phyloP scores from a whole-genome alignment of 164 flowering plant genomes.

The Tetracentron sinense region DNA sequence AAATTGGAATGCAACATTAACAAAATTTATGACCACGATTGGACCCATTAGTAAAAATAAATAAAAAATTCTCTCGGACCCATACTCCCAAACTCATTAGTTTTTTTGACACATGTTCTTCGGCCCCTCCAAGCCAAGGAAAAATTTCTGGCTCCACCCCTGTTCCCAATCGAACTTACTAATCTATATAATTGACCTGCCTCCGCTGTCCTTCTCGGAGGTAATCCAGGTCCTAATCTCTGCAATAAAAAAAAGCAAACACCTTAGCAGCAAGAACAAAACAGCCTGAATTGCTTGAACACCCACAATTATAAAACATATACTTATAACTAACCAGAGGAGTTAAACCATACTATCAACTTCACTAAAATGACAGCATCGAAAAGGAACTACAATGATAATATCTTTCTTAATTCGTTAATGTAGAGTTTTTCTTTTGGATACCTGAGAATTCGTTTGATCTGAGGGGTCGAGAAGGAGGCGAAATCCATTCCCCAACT shows the following conservation, averaged over 20 bases:
- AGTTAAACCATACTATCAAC: constrained; percentile 27
- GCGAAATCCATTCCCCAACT: constrained; percentile 91
- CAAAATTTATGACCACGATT: too few relatives aligned
- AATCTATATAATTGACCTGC: constrained; percentile 81
- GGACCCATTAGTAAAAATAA: too few relatives aligned
- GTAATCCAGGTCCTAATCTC: constrained; percentile 73
- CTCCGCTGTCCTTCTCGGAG: constrained; percentile 84
- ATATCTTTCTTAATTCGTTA: too few relatives aligned
- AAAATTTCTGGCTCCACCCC: too few relatives aligned
- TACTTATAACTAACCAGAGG: too few relatives aligned
- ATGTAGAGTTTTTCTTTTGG: neutral
- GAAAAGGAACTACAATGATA: too few relatives aligned
- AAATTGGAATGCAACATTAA: too few relatives aligned
- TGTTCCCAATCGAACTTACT: neutral
- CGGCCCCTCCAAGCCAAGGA: too few relatives aligned
- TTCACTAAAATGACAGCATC: constrained; percentile 82
- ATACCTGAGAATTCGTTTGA: constrained; percentile 72
- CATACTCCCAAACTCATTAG: too few relatives aligned
- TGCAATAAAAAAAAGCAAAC: constrained; percentile 39
- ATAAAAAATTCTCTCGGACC: too few relatives aligned
- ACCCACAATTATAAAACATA: neutral
- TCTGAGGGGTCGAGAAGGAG: constrained; percentile 59
- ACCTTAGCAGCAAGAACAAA: constrained; percentile 20
- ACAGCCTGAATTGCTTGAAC: neutral
- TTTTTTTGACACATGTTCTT: too few relatives aligned